Evolutionary conservation across 2,329 filamentous ascomycete genomes (phyloP).

Genomic region (Monosporascus sp.): DNA sequence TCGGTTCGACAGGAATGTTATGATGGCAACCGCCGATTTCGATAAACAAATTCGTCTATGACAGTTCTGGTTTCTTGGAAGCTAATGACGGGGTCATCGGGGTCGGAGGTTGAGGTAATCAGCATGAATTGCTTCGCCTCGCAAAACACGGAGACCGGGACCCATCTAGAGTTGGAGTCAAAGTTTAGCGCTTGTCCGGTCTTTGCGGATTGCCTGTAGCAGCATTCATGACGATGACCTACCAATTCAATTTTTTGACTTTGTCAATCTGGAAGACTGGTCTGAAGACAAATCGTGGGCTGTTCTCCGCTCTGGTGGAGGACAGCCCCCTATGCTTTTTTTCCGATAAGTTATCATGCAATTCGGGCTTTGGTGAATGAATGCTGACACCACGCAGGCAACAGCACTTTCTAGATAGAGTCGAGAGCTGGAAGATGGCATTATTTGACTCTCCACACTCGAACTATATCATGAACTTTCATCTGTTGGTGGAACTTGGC

Average conservation of each 20-base stretch:
- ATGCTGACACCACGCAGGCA: conserved; percentile 9
- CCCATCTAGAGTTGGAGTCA: conserved; percentile 92
- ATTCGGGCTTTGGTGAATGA: neutral
- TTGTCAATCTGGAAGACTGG: conserved; percentile 6
- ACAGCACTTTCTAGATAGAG: neutral
- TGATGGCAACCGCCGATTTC: conserved; percentile 23
- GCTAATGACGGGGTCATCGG: conserved; percentile 9
- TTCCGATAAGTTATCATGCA: conserved; percentile 22
- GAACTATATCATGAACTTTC: too few relatives aligned
- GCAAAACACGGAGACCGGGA: conserved; percentile 47
- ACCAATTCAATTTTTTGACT: conserved; percentile 19
- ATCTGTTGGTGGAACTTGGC: too few relatives aligned
- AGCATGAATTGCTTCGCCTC: conserved; percentile 10
- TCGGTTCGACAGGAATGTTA: conserved; percentile 10
- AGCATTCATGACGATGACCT: conserved; percentile 6
- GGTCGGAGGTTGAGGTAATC: too few relatives aligned
- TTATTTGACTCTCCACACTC: too few relatives aligned
- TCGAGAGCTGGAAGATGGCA: too few relatives aligned
- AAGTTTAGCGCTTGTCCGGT: conserved; percentile 84
- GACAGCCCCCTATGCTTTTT: conserved; percentile 18
- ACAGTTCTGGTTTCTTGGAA: conserved; percentile 13
- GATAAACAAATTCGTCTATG: conserved; percentile 12
- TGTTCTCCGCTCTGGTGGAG: conserved; percentile 13
- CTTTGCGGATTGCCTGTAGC: conserved; percentile 23
- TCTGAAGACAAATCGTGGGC: conserved; percentile 14